Conservation (phyloP, 768 basidiomycete species). For the Mycena latifolia region DNA sequence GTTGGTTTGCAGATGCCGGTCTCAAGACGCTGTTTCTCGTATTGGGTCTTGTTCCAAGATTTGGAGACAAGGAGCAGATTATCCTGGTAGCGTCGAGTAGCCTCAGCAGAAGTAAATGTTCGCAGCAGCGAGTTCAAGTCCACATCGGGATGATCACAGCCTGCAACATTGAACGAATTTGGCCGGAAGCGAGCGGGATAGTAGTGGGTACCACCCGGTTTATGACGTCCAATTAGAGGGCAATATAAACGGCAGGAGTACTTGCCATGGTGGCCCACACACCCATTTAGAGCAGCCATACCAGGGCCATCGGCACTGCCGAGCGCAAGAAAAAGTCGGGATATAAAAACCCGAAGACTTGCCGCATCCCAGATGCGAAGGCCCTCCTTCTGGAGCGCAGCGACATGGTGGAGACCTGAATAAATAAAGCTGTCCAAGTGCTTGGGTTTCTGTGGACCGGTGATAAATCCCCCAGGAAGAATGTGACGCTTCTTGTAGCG, state of each 20-base stretch:
- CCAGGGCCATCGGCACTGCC: conserved; percentile 42
- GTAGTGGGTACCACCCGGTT: neutral
- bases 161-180: neutral
- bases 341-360: neutral
- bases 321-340: conserved; percentile 28
- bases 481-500: conserved; percentile 46
- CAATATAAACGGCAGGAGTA: conserved; percentile 1
- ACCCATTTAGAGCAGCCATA: conserved; percentile 44
- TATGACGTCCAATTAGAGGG: neutral
- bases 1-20: conserved; percentile 52
- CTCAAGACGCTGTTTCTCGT: conserved; percentile 39
- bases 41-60: conserved; percentile 29
- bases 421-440: conserved; percentile 45
- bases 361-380: neutral
- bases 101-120: neutral
- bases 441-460: conserved; percentile 48
- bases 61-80: neutral
- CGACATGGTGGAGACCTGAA: conserved; percentile 41
- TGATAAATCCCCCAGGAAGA: conserved; percentile 44
- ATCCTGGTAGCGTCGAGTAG: neutral
- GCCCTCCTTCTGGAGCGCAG: conserved; percentile 6
- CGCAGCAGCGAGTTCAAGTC: neutral
- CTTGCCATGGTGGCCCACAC: conserved; percentile 35
- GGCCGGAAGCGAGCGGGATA: conserved; percentile 8
- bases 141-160: conserved; percentile 2